Evolutionary conservation across 2,329 filamentous ascomycete species (phyloP), one percentile per base, ranked within the genome.

Genomic region (Fusarium coffeatum): DNA sequence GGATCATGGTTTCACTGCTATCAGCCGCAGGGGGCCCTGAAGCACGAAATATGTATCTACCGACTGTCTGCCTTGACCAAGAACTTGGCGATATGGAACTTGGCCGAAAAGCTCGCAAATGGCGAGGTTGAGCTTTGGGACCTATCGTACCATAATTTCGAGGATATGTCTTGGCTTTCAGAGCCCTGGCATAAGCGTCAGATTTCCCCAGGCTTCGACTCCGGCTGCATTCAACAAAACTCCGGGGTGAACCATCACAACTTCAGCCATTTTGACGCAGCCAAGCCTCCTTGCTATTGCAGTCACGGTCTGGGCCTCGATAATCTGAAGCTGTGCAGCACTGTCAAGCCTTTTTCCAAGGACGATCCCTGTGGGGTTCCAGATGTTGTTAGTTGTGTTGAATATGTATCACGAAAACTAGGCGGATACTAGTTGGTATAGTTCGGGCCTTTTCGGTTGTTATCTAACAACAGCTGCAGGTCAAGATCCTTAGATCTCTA

Each of bases 371-470:
- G 63, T 56, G 58, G 68, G 59, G 51, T 25, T 25, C 25, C 9
- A 25, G 25, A 25, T 25, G 25, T 25, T 25, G 25, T 25, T 25
- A 25, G 25, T 25, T 25, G 25, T 25, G 25, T 25, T 25, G 25
- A 25, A 25, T 25, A 25, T 56, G 43, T 20, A 32, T 32, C 42
- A 71, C 59, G 55, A 70, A 68, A 59, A 61, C 30, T 47, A 41
- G 16, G 64, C 55, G 51, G 61, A 10, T 61, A 47, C 59, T 20
- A 41, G 5, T 20, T n/a, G 25, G 25, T 25, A 25, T n/a, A 8
- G 42, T 51, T 71, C 68, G 64, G 68, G 68, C 66, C 60, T 71
- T 71, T 32, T 71, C 68, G 68, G 68, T 53, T 45, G 27, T 55
- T 53, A 53, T 69, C 46, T 51, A 45, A 25, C n/a, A 47, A 30